Conservation (phyloP, 75 land plant genomes). For the Isoetes taiwanensis region DNA sequence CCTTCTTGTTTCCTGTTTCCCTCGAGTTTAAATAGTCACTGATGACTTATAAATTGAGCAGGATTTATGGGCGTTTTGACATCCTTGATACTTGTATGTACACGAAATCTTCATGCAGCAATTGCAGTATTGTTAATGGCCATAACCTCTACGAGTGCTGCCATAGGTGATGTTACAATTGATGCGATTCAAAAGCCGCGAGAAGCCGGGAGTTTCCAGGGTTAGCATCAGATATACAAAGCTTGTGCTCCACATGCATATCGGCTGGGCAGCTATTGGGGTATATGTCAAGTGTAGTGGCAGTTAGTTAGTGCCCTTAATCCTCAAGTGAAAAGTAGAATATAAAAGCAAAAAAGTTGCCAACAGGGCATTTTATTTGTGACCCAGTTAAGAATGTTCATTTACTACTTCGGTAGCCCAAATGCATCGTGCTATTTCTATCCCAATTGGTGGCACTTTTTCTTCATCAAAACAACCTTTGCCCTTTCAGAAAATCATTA, state of each 20-base stretch:
- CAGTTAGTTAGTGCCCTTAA: slow-evolving; percentile 68
- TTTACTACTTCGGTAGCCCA: no score
- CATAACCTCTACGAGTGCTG: slow-evolving; percentile 13
- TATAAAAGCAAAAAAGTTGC: no score
- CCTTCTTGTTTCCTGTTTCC: no score
- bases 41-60: no score
- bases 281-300: slow-evolving; percentile 51
- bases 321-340: no score
- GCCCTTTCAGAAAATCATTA: no score
- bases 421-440: no score
- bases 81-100: slow-evolving; percentile 1
- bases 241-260: slow-evolving; percentile 40
- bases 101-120: slow-evolving; percentile 12
- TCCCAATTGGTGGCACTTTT: no score
- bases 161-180: slow-evolving; percentile 80
- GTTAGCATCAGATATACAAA: slow-evolving; percentile 64
- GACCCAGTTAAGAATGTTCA: no score
- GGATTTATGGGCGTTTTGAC: not conserved
- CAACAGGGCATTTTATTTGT: no score
- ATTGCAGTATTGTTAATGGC: slow-evolving; percentile 11
- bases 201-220: slow-evolving; percentile 43
- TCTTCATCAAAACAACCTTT: no score
- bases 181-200: slow-evolving; percentile 74
- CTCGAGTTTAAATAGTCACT: no score
- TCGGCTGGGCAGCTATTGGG: slow-evolving; percentile 59